A percentile compares a stretch with the other conserved stretches of the same genome.
phyloP scores from a whole-genome alignment of 495 filamentous ascomycete species.

The Aspergillus coremiiformis region DNA sequence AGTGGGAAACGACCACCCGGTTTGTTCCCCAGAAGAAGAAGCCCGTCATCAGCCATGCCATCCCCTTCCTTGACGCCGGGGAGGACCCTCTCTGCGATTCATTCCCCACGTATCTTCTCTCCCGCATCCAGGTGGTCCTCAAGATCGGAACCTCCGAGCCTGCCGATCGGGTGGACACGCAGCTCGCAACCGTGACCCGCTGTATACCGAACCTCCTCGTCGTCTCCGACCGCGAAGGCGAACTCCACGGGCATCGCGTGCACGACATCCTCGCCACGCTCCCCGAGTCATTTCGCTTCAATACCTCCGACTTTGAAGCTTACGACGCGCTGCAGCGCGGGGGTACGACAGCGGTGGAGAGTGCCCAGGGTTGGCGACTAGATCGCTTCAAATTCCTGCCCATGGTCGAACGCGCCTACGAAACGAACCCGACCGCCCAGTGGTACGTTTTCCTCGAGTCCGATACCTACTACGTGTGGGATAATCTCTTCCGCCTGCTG shows the following conservation, averaged over 20 bases:
- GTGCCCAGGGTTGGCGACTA: constrained; percentile 43
- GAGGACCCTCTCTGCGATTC: constrained; percentile 22
- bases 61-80: not conserved
- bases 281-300: constrained; percentile 20
- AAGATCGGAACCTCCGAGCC: constrained; percentile 33
- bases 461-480: constrained; percentile 59
- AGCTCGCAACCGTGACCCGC: constrained; percentile 28
- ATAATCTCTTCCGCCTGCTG: constrained; percentile 51
- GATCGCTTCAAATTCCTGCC: constrained; percentile 62
- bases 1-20: constrained; percentile 10
- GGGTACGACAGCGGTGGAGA: constrained; percentile 3
- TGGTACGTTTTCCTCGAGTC: constrained; percentile 61
- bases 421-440: constrained; percentile 41
- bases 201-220: constrained; percentile 38
- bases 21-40: not conserved
- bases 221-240: constrained; percentile 35
- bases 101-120: constrained; percentile 29
- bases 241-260: constrained; percentile 26
- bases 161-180: constrained; percentile 23
- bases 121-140: constrained; percentile 30
- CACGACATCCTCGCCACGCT: constrained; percentile 36
- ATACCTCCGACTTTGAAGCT: constrained; percentile 28
- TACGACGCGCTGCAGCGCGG: constrained; percentile 24
- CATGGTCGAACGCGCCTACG: constrained; percentile 50
- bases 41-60: not conserved